phyloP scores from a whole-genome alignment of 2,329 filamentous ascomycete species.

The Pseudogymnoascus sp. region DNA sequence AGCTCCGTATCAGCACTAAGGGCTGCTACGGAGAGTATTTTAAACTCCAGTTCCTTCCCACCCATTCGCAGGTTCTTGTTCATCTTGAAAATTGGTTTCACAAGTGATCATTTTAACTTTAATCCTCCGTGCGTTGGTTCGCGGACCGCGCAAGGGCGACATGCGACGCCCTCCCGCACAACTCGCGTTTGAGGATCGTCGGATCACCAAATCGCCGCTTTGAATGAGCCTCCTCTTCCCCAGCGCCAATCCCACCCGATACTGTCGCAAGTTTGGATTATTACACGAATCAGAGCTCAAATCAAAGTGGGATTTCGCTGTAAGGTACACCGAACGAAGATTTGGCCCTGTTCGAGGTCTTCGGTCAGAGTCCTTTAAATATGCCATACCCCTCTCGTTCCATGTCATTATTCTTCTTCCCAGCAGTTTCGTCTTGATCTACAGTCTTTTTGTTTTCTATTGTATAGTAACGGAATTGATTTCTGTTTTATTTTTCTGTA shows the following conservation, averaged over 20 bases:
- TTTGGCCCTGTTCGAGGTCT: background rate
- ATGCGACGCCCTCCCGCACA: background rate
- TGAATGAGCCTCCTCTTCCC: background rate
- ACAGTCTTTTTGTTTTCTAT: background rate
- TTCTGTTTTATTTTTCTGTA: constrained; percentile 7
- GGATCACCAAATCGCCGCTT: background rate
- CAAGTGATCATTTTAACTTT: background rate
- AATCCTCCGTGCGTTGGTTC: background rate
- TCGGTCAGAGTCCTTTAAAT: background rate
- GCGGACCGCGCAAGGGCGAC: background rate
- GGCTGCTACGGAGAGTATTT: background rate
- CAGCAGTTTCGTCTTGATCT: background rate
- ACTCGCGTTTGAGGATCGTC: constrained; percentile 3
- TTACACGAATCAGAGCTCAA: background rate
- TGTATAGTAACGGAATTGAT: background rate
- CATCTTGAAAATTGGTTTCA: background rate
- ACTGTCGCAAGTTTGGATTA: constrained; percentile 6
- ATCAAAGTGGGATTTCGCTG: background rate
- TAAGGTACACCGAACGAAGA: background rate
- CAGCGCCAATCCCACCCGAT: background rate
- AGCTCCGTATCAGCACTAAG: background rate
- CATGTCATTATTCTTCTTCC: background rate
- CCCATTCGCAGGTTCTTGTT: background rate
- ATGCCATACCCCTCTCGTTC: background rate
- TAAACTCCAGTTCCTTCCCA: background rate